Evolutionary conservation across 78 protist genomes (phyloP).

Genomic region (Dictyostelium firmibasis): DNA sequence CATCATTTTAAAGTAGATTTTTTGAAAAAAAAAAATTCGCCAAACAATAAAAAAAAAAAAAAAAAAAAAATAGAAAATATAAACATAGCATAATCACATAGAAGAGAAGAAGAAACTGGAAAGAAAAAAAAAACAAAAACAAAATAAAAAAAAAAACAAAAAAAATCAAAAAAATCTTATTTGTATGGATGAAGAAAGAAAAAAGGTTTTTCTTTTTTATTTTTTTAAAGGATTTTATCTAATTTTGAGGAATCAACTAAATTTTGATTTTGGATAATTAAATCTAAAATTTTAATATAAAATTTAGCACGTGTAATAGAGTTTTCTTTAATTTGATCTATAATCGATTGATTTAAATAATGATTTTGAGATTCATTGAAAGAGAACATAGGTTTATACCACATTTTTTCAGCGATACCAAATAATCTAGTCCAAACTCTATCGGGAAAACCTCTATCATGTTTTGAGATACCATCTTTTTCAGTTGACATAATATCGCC

Average conservation of each 20-base stretch:
- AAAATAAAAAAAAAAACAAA: background rate
- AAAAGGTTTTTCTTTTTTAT: too few relatives aligned
- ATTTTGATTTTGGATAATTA: background rate
- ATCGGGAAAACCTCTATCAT: slow-evolving; percentile 25
- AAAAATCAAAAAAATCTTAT: background rate
- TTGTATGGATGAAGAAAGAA: background rate
- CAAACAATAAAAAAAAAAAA: background rate
- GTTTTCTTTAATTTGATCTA: background rate
- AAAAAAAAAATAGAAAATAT: background rate
- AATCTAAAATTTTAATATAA: background rate
- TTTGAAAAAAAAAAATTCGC: background rate
- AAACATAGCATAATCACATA: too few relatives aligned
- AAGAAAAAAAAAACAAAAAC: background rate
- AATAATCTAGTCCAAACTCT: slow-evolving; percentile 45
- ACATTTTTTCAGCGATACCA: slow-evolving; percentile 35
- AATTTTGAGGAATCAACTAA: background rate
- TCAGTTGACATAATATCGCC: background rate
- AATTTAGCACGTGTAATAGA: background rate
- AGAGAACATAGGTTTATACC: background rate
- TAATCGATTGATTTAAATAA: background rate
- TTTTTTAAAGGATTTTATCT: background rate
- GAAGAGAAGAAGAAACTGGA: background rate
- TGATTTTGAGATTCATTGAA: background rate
- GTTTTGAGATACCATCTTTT: background rate
- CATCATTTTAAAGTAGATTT: too few relatives aligned